Base-by-base conservation (phyloP, 331 rosid genomes). In the Stylosanthes scabra region DNA sequence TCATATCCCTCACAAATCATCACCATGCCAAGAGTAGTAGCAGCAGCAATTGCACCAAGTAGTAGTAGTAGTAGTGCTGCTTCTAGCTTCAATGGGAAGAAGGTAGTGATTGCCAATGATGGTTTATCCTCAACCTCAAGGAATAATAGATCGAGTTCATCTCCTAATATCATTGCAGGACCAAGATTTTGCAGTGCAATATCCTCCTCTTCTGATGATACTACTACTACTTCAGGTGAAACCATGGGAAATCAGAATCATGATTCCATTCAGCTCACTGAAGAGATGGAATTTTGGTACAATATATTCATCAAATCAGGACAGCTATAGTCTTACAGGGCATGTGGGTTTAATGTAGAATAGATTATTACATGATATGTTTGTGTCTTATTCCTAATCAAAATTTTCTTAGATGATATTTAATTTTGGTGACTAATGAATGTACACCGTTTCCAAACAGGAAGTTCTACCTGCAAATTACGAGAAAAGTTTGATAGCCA, bases 271-370 rank as follows among this genome's bases (percentile, higher is more conserved):
- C 75, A 76, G 63, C 59, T 80, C 64, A 83, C 83, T 52, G 87
- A 83, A 76, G 87, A 80, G 74, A 83, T 83, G 85, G 80, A 80
- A 45, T 83, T 83, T 58, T 83, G 87, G 87, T 83, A 83, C 63
- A 74, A 80, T 64, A 20, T 76, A 12, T 83, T 76, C 72, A 45
- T 83, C 72, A 80, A 52, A 72, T 75, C 87, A 28, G 87, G 83
- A 5, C 64, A 80, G 29, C 31, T 67, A 73, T 20, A 20, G 1
- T 70, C 82, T 64, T 59, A 56, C 16, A 8, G 60, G 62, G 27
- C 66, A 63, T 31, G 39, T 34, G 45, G 7, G 29, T 34, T 34
- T 34, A 66, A 61, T 66, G 16, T 70, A 65, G 59, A 75, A 59
- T 14, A 59, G 27, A 13, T 55, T 79, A 31, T 51, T 79, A 31